Base-by-base conservation (phyloP, 2,329 filamentous ascomycete genomes). In the Colletotrichum limetticola region DNA sequence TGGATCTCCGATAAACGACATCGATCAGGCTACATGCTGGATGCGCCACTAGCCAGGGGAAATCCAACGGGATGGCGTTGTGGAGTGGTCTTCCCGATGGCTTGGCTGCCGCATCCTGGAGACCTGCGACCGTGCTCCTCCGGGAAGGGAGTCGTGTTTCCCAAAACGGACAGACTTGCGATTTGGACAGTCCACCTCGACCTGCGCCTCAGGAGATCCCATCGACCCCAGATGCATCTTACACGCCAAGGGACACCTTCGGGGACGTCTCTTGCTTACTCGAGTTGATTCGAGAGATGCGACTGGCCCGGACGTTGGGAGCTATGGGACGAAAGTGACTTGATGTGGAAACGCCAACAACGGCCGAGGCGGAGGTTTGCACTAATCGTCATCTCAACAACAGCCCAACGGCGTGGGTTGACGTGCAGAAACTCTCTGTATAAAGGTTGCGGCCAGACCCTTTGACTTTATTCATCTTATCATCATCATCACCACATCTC, bases 111-210 rank as follows among this genome's bases (percentile, higher is more conserved):
- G 49, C 49, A 61, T 70, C 60, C 68, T 24, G 42, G 68, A 61
- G 5, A 35, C 32, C 55, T 65, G 66, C 24, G 26, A 65, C 72
- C 72, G 69, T 74, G 68, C 72, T 72, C 61, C 58, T 26, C 60
- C 68, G 4, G 30, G 28, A 68, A 56, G 42, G 35, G 56, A 42
- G 35, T 58, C 19, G 22, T 58, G 66, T 72, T 74, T 72, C 72
- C 73, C 73, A 70, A 74, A 70, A 55, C 28, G 61, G 73, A 73
- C 71, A 74, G 61, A 67, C 61, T 74, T 74, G 73, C 73, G 73
- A 74, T 59, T 30, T 30, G 61, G 26, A 59, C 60, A 35, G 49
- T 24, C 57, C 68, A 57, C 52, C 58, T 64, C 66, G 19, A 32
- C 62, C 62, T 55, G 58, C 49, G 68, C 62, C 67, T 67, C 57